Conservation (phyloP, 2,329 filamentous ascomycete species). For the Emmonsiellopsis sp. region DNA sequence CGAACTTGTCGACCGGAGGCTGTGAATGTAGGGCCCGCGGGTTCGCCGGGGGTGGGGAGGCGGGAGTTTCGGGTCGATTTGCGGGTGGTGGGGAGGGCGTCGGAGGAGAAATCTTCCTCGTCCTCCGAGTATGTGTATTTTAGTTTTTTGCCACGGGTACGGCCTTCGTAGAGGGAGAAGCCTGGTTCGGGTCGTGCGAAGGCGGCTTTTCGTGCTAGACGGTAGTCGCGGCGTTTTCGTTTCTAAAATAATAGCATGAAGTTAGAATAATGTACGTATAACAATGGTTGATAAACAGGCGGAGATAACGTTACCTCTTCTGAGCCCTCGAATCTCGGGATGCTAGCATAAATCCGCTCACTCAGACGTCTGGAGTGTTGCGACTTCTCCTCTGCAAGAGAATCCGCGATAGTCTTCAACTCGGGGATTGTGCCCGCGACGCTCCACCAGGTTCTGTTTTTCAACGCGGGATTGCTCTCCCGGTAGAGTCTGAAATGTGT, state of each 20-base stretch:
- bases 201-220: slow-evolving; percentile 71
- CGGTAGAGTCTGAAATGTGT: slow-evolving; percentile 89
- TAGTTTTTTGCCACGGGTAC: slow-evolving; percentile 89
- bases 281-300: not conserved
- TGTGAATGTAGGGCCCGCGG: slow-evolving; percentile 57
- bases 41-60: slow-evolving; percentile 62
- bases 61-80: slow-evolving; percentile 54
- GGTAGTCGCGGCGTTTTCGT: slow-evolving; percentile 85
- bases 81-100: slow-evolving; percentile 52
- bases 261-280: not conserved
- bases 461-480: slow-evolving; percentile 70
- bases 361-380: slow-evolving; percentile 71
- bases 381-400: slow-evolving; percentile 68
- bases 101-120: slow-evolving; percentile 59
- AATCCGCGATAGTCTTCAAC: slow-evolving; percentile 63
- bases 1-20: slow-evolving; percentile 77
- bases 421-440: slow-evolving; percentile 88
- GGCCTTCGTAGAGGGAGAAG: slow-evolving; percentile 90
- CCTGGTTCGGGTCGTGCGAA: slow-evolving; percentile 82
- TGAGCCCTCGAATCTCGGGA: slow-evolving; percentile 84
- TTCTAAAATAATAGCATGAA: slow-evolving; percentile 48
- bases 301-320: slow-evolving; percentile 56
- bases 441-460: slow-evolving; percentile 80
- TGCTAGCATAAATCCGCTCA: slow-evolving; percentile 65
- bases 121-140: slow-evolving; percentile 95